phyloP scores from a whole-genome alignment of 345 rosid species.

The Orychophragmus violaceus region DNA sequence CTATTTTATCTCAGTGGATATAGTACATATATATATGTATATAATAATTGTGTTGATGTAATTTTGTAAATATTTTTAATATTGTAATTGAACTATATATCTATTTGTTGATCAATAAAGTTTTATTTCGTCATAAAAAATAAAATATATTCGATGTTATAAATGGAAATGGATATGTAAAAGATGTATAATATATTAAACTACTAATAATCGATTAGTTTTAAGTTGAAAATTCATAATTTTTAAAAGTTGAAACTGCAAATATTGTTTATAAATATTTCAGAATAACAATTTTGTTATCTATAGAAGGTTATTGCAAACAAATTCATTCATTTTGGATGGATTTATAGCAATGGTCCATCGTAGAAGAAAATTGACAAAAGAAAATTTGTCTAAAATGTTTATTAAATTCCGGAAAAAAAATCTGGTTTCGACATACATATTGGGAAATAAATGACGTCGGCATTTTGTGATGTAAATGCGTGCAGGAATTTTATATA shows the following conservation, averaged over 20 bases:
- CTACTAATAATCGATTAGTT: not conserved
- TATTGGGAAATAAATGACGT: conserved; percentile 6
- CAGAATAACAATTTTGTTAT: not conserved
- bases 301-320: not conserved
- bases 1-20: too few relatives aligned
- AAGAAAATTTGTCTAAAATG: not conserved
- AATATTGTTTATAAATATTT: not conserved
- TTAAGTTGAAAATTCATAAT: not conserved
- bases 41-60: too few relatives aligned
- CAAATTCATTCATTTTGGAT: not conserved
- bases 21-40: too few relatives aligned
- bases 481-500: not conserved
- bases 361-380: not conserved
- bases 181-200: not conserved
- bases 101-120: too few relatives aligned
- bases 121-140: too few relatives aligned
- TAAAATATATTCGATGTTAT: not conserved
- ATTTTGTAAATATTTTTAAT: too few relatives aligned
- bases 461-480: not conserved
- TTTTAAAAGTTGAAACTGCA: not conserved
- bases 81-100: too few relatives aligned
- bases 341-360: conserved; percentile 12
- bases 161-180: not conserved
- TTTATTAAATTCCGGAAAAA: not conserved
- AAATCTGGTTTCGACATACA: not conserved